These are phyloP conservation scores for Suillus bovinus DNA, from an alignment of 768 basidiomycete species.

Conservation along the genomic window DNA sequence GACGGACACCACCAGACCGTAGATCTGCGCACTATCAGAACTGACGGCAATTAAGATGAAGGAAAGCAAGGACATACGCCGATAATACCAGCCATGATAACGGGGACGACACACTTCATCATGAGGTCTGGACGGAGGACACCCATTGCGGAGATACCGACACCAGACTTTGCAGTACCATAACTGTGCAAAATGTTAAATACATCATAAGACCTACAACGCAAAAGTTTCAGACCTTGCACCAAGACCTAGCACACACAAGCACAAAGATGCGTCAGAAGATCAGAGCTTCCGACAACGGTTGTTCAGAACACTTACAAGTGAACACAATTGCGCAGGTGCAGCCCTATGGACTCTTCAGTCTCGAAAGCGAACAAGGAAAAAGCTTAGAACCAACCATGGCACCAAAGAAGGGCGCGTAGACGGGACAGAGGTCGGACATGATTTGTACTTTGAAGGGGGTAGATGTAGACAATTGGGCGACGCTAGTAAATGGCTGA, in stretches of 20 bases:
- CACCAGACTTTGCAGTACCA: slow-evolving; percentile 99
- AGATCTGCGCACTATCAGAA: slow-evolving; percentile 56
- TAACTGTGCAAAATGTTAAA: slow-evolving; percentile 56
- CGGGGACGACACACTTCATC: slow-evolving; percentile 97
- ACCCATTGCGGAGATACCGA: slow-evolving; percentile 97
- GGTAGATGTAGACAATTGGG: slow-evolving; percentile 3
- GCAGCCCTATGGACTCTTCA: slow-evolving; percentile 66
- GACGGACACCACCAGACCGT: slow-evolving; percentile 99
- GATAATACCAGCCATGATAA: slow-evolving; percentile 99
- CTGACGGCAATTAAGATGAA: not conserved
- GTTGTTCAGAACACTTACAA: slow-evolving; percentile 54
- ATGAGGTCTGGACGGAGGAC: slow-evolving; percentile 94
- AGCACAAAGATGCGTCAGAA: slow-evolving; percentile 7
- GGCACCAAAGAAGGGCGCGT: slow-evolving; percentile 97
- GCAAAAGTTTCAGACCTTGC: slow-evolving; percentile 60
- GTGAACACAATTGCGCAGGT: slow-evolving; percentile 97
- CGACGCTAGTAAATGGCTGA: not conserved
- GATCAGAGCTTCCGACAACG: not conserved
- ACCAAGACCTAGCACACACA: slow-evolving; percentile 61
- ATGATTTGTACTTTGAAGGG: slow-evolving; percentile 33
- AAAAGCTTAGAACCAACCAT: slow-evolving; percentile 60
- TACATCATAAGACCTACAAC: not conserved
- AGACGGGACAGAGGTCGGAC: slow-evolving; percentile 89
- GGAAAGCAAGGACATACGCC: slow-evolving; percentile 58
- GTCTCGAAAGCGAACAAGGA: not conserved